These are phyloP conservation scores for Punctularia strigosozonata DNA, from an alignment of 768 basidiomycete species.

Conservation along the genomic window DNA sequence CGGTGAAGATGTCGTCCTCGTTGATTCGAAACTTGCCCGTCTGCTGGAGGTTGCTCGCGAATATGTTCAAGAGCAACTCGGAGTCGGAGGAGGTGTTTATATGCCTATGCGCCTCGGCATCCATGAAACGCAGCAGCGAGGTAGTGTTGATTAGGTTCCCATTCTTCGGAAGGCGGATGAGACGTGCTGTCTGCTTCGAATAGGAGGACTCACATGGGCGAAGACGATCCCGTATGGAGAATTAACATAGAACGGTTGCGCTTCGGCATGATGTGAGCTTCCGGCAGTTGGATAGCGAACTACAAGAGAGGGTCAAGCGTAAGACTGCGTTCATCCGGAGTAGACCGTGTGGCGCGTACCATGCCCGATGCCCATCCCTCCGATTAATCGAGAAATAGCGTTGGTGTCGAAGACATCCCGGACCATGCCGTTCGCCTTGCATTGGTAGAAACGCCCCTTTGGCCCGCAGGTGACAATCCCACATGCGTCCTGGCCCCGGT, in stretches of 20 bases:
- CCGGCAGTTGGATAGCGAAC: slow-evolving; percentile 98
- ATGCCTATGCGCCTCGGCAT: slow-evolving; percentile 92
- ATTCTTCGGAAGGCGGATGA: slow-evolving; percentile 52
- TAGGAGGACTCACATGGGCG: slow-evolving; percentile 63
- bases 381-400: slow-evolving; percentile 65
- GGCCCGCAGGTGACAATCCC: slow-evolving; percentile 94
- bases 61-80: slow-evolving; percentile 92
- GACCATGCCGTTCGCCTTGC: slow-evolving; percentile 99
- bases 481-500: slow-evolving; percentile 96
- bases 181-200: background rate
- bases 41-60: slow-evolving; percentile 94
- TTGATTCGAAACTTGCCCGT: slow-evolving; percentile 99
- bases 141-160: slow-evolving; percentile 94
- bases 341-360: slow-evolving; percentile 34
- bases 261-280: slow-evolving; percentile 92
- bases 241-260: slow-evolving; percentile 99
- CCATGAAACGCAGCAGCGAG: slow-evolving; percentile 83
- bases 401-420: slow-evolving; percentile 87
- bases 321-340: background rate
- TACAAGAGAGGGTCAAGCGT: slow-evolving; percentile 17
- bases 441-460: slow-evolving; percentile 93
- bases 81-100: slow-evolving; percentile 99
- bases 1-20: slow-evolving; percentile 97
- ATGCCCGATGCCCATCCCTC: slow-evolving; percentile 97
- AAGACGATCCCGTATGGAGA: slow-evolving; percentile 99